Base-by-base conservation (phyloP, 225 moss, liverwort and hornwort genomes). In the Polytrichum formosum region DNA sequence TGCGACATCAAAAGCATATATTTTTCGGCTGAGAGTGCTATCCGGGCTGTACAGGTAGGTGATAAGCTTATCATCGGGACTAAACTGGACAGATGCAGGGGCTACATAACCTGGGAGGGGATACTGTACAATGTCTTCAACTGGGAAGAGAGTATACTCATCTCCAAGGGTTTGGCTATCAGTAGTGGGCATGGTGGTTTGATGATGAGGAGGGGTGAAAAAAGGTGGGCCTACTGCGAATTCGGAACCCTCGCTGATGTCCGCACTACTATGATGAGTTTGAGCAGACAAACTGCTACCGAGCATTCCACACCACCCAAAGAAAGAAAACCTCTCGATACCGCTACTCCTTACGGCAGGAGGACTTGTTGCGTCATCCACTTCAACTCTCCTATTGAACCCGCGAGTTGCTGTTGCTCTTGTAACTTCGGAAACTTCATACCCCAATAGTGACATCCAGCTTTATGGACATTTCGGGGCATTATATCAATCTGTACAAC, bases 111-210 rank as follows among this genome's bases (percentile, higher is more conserved):
- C 98, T 7, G 98, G 98, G 19, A 98, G 92, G 54, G 98, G 94
- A 75, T 94, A 94, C 71, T 94, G 98, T 68, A 98, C 98, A 72
- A 98, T 98, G 78, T 98, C 98, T 79, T 98, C 98, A 68, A 98
- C 94, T 18, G 94, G 94, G 74, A 98, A 98, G 35, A 91, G 86
- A 33, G 92, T 82, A 83, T 90, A 94, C 70, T 98, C 94, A 35
- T 98, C 96, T 84, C 85, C 90, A 30, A 86, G 87, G 76, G 91
- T 86, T 78, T 98, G 92, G 77, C 92, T 91, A 73, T 92, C 94
- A 70, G 98, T 98, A 67, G 92, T 83, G 87, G 94, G 94, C 98
- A 98, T 98, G 79, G 82, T 91, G 79, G 78, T 90, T 66, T 66
- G 79, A 67, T 65, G 78, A 58, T 81, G 79, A 5, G 80, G 73